These are phyloP conservation scores for Trebouxia gelatinosa DNA, from an alignment of 163 green algal species.

Conservation along the genomic window DNA sequence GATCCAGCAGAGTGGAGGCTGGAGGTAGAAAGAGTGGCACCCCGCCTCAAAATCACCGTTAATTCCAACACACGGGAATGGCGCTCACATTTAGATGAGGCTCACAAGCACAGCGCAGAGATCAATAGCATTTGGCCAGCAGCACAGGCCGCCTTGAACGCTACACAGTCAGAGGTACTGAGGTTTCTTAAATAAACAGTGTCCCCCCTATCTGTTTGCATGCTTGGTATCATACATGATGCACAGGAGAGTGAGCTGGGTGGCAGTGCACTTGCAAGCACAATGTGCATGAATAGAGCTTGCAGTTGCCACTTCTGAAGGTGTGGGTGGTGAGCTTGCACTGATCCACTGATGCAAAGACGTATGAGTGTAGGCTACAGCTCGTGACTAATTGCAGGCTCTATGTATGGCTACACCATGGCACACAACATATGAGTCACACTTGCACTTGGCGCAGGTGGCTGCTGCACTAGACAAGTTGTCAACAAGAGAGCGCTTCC, in stretches of 20 bases:
- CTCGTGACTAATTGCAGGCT: too few species aligned
- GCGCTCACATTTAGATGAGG: constrained; percentile 67
- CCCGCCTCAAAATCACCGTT: constrained; percentile 59
- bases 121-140: constrained; percentile 38
- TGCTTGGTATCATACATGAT: too few species aligned
- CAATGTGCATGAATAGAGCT: background rate
- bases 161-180: too few species aligned
- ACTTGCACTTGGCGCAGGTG: too few species aligned
- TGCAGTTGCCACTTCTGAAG: background rate
- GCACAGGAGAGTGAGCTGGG: too few species aligned
- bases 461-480: constrained; percentile 66
- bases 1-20: constrained; percentile 65
- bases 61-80: constrained; percentile 68
- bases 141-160: background rate
- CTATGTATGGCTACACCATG: too few species aligned
- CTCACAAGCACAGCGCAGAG: constrained; percentile 46
- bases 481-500: constrained; percentile 59
- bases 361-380: too few species aligned
- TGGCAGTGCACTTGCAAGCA: too few species aligned
- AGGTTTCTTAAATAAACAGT: too few species aligned
- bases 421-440: too few species aligned
- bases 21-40: constrained; percentile 72
- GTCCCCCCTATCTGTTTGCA: too few species aligned
- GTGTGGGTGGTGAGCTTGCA: background rate
- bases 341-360: constrained; percentile 24